Evolutionary conservation across 495 filamentous ascomycete genomes (phyloP), one percentile per base, ranked within the genome.

Genomic region (Platismatia glauca): DNA sequence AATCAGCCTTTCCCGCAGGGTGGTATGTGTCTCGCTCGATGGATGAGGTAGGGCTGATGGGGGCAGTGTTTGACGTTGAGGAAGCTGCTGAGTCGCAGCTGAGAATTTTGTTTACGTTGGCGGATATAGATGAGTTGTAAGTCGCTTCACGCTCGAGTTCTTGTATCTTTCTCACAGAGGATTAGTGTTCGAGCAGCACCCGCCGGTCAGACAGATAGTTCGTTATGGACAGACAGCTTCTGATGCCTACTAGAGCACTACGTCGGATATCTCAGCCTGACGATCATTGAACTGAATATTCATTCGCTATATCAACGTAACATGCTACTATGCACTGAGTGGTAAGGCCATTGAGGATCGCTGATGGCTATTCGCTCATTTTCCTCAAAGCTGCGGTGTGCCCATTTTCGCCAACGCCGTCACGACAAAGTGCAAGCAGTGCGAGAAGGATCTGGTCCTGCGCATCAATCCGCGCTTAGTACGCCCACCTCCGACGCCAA

Each of bases 111-210:
- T 87, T 79, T 63, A 84, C 78, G 0, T 64, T 88, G 22, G 82
- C 79, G 31, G 82, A 87, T 55, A 66, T 88, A 12, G 85, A 86
- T 69, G 77, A 81, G n/a, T 82, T 81, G 76, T 76, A 46, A 65
- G 67, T 66, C 20, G 18, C 43, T 60, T 38, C 27, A 13, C n/a
- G 27, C 39, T 60, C 63, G 39, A 24, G 39, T 33, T 34, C 33
- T 20, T 35, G 11, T 44, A 63, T 58, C 27, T 31, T 31, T 43
- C 35, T 57, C 7, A 58, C 18, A 34, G 50, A 3, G 5, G 61
- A 9, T 7, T 57, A 75, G 74, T 63, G 70, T 67, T 57, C 67
- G 75, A 55, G 61, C 66, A 67, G 76, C 71, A 20, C 74, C 74
- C 12, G 58, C 64, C 41, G 73, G 80, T 79, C 12, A 71, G 77